Evolutionary conservation across 2,329 filamentous ascomycete species (phyloP), one percentile per base, ranked within the genome.

Genomic region (Zasmidium citrigriseum): DNA sequence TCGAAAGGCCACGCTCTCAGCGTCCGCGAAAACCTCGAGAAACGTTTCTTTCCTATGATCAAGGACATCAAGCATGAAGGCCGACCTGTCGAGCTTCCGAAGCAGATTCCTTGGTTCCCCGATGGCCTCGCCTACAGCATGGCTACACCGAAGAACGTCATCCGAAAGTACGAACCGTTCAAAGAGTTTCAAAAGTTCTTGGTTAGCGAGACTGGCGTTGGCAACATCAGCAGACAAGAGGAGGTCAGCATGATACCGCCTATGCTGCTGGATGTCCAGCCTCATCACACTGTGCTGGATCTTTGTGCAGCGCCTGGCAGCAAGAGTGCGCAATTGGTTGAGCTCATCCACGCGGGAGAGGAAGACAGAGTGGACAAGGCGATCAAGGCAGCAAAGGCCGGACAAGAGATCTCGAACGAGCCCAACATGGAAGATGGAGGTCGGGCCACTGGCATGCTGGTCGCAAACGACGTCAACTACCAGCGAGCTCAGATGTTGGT

Each of bases 201-300:
- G 52, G 95, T 99, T 51, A 96, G 93, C 53, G 95, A 99, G 82
- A 97, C 95, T 3, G 92, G 90, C 57, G 92, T 98, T 21, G 95
- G 95, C 69, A 99, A 98, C 75, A 98, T 99, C 70, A 96, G 90
- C 76, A 87, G 95, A 69, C 95, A 99, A 77, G 95, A 99, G 78
- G 89, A 96, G 46, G 95, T 99, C 70, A 96, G 91, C 80, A 99
- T 99, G 95, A 98, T 99, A 63, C 95, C 95, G 23, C 95, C 95
- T 23, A 83, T 98, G 67, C 82, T 98, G 68, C 89, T 99, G 81
- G 93, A 98, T 70, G 83, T 98, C 52, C 86, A 86, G 67, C 93
- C 95, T 3, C 91, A 93, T 54, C 96, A 97, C 88, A 89, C 89
- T 1, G 93, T 97, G 10, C 79, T 99, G 67, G 95, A 99, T 75